Evolutionary conservation across 306 rosid species (phyloP).

Genomic region (Gastrolobium bilobum): DNA sequence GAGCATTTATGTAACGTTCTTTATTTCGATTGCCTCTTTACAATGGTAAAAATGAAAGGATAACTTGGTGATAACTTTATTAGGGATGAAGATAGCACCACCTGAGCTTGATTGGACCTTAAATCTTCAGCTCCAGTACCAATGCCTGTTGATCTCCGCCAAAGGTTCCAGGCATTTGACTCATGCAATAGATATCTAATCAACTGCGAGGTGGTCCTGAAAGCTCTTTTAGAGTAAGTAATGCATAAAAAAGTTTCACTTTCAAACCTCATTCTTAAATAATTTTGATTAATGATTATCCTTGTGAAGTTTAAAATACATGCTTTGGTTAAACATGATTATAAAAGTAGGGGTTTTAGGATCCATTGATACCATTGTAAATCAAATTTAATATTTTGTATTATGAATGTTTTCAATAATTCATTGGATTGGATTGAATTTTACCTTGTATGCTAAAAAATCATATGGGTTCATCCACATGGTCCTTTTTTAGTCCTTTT

Average conservation of each 20-base stretch:
- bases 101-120: conserved; percentile 17
- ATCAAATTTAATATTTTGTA: not conserved
- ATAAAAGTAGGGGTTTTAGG: not conserved
- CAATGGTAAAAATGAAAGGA: conserved; percentile 14
- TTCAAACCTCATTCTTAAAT: conserved; percentile 7
- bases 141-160: conserved; percentile 24
- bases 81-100: conserved; percentile 35
- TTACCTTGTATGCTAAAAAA: not conserved
- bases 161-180: not conserved
- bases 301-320: not conserved
- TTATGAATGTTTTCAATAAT: not conserved
- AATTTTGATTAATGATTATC: conserved; percentile 1
- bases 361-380: not conserved
- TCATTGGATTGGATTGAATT: not conserved
- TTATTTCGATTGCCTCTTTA: conserved; percentile 29
- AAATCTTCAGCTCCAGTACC: not conserved
- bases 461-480: too few species aligned
- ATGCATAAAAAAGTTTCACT: not conserved
- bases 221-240: conserved; percentile 33
- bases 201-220: not conserved
- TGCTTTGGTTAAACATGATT: not conserved
- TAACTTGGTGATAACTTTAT: conserved; percentile 30
- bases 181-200: conserved; percentile 25
- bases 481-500: too few species aligned
- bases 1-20: conserved; percentile 17